phyloP scores from a whole-genome alignment of 768 basidiomycete genomes.

The Phanerochaete sordida region DNA sequence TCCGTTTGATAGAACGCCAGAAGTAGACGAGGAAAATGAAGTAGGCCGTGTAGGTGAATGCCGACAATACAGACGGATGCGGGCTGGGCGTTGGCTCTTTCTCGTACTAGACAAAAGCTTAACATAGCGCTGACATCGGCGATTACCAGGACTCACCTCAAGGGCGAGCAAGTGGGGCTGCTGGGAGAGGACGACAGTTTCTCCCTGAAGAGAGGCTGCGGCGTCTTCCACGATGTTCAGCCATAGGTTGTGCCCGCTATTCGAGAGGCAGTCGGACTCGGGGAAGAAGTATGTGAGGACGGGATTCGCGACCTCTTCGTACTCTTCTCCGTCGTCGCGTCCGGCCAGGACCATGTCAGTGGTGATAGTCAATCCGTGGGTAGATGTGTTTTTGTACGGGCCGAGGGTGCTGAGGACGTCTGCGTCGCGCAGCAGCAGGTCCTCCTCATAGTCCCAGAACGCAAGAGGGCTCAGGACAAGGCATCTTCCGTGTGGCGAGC shows the following conservation, averaged over 20 bases:
- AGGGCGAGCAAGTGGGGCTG: constrained; percentile 43
- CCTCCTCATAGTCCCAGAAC: constrained; percentile 70
- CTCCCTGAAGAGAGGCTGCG: constrained; percentile 28
- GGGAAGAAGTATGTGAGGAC: constrained; percentile 83
- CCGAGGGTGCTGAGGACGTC: constrained; percentile 61
- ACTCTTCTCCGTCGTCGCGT: constrained; percentile 48
- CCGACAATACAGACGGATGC: constrained; percentile 58
- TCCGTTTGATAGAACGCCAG: constrained; percentile 67
- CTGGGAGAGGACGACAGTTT: constrained; percentile 37
- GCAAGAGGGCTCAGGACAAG: constrained; percentile 69
- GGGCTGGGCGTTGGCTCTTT: constrained; percentile 42
- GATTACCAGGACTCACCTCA: constrained; percentile 34
- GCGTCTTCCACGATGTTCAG: constrained; percentile 47
- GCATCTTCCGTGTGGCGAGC: constrained; percentile 50
- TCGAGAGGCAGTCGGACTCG: constrained; percentile 65
- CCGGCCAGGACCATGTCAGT: constrained; percentile 78
- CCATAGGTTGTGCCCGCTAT: constrained; percentile 63
- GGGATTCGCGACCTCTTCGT: constrained; percentile 65
- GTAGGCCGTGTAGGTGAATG: constrained; percentile 76
- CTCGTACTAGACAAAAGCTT: constrained; percentile 42
- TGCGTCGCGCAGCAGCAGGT: constrained; percentile 45
- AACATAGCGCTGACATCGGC: constrained; percentile 17
- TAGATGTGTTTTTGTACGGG: constrained; percentile 46
- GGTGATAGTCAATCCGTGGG: constrained; percentile 63
- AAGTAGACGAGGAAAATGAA: constrained; percentile 73